Percentiles rank a stretch among this genome's conserved stretches.
phyloP scores from a whole-genome alignment of 495 filamentous ascomycete species.

The Penicillium atrosanguineum region DNA sequence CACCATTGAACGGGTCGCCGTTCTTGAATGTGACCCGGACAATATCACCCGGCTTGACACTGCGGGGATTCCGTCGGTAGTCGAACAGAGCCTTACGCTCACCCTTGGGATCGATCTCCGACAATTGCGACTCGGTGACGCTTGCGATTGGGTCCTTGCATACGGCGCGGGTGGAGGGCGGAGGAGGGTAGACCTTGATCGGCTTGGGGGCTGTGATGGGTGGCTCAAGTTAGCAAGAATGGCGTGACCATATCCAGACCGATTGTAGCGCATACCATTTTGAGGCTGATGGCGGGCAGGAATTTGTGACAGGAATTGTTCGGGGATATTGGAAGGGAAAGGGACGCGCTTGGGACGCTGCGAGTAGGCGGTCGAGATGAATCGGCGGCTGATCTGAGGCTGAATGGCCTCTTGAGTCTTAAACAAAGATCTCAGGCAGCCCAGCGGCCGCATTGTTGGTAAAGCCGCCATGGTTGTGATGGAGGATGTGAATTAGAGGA shows the following conservation, averaged over 20 bases:
- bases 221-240: conserved; percentile 16
- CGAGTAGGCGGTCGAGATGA: conserved; percentile 41
- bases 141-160: conserved; percentile 61
- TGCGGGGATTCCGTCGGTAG: conserved; percentile 65
- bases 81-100: conserved; percentile 79
- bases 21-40: conserved; percentile 79
- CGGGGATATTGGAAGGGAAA: conserved; percentile 41
- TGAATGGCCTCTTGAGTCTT: conserved; percentile 45
- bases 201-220: conserved; percentile 35
- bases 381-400: conserved; percentile 38
- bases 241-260: no score
- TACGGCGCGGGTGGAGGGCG: conserved; percentile 37
- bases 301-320: conserved; percentile 43
- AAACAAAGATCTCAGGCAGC: conserved; percentile 59
- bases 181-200: conserved; percentile 55
- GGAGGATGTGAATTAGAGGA: conserved; percentile 19
- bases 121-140: conserved; percentile 64
- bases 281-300: conserved; percentile 37
- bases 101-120: conserved; percentile 76
- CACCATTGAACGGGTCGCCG: conserved; percentile 87
- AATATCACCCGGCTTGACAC: conserved; percentile 78
- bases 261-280: conserved; percentile 26
- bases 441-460: conserved; percentile 60
- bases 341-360: conserved; percentile 33
- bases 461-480: conserved; percentile 55